Evolutionary conservation across 768 basidiomycete species (phyloP).

Genomic region (Lactarius deliciosus): DNA sequence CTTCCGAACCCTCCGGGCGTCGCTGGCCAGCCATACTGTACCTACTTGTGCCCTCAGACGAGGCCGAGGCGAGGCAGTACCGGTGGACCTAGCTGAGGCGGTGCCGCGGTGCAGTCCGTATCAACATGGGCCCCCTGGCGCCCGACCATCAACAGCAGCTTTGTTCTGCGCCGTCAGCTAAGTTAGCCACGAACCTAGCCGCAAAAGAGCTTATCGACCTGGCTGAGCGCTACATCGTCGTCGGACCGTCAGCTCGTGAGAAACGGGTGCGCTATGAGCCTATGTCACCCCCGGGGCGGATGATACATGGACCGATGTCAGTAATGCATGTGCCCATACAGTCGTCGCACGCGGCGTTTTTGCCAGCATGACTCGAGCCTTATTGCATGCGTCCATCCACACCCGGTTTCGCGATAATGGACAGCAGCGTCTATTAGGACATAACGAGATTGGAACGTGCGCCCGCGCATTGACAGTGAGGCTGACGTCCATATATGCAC

Average conservation of each 20-base stretch:
- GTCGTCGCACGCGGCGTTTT: background rate
- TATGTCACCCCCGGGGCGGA: background rate
- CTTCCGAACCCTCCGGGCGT: background rate
- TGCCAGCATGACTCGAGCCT: too few species aligned
- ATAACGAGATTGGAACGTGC: too few species aligned
- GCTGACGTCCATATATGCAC: too few species aligned
- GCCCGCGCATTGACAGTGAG: too few species aligned
- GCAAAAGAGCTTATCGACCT: background rate
- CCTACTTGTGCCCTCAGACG: background rate
- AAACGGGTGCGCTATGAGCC: background rate
- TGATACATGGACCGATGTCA: too few species aligned
- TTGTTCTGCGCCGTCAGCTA: too few species aligned
- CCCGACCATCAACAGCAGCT: background rate
- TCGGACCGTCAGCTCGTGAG: too few species aligned
- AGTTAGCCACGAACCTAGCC: background rate
- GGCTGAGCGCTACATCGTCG: too few species aligned
- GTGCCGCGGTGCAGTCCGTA: background rate
- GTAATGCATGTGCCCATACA: too few species aligned
- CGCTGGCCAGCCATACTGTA: background rate
- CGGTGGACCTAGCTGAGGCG: background rate
- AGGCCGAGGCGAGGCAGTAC: background rate
- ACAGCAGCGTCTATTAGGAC: too few species aligned
- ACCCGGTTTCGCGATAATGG: too few species aligned
- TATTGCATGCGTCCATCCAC: too few species aligned
- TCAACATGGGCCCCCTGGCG: background rate